phyloP scores from a whole-genome alignment of 257 asterid species.

The Solanum chaucha region DNA sequence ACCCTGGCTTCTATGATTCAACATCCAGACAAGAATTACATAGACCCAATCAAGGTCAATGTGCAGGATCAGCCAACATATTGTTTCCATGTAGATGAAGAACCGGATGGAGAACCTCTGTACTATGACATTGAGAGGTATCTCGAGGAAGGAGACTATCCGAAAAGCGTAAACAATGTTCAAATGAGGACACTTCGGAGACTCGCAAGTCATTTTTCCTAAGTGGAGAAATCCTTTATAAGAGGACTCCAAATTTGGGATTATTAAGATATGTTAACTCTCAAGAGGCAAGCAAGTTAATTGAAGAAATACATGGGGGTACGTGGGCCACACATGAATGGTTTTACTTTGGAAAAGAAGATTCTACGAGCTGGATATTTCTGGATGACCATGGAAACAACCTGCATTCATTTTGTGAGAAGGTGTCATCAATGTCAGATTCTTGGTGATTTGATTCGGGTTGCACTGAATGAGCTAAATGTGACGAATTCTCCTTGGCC shows the following conservation, averaged over 20 bases:
- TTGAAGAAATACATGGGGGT: background rate
- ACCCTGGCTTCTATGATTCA: background rate
- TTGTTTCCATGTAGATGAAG: background rate
- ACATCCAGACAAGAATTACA: background rate
- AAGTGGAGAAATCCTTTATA: no score
- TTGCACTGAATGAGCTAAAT: background rate
- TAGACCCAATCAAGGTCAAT: background rate
- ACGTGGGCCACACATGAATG: background rate
- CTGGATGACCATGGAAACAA: background rate
- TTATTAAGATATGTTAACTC: background rate
- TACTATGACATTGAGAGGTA: no score
- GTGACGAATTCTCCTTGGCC: background rate
- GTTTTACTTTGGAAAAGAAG: background rate
- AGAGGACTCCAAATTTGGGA: background rate
- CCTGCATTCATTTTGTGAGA: background rate
- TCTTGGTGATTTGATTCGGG: background rate
- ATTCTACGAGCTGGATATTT: background rate
- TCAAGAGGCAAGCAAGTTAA: background rate
- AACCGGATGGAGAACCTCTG: background rate
- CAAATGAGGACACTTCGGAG: no score
- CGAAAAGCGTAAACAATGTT: no score
- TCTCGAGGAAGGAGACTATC: no score
- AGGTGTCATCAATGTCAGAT: background rate
- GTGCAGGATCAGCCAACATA: background rate
- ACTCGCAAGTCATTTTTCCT: no score